Conservation (phyloP, 2,329 filamentous ascomycete species). For the Huntiella moniliformis region DNA sequence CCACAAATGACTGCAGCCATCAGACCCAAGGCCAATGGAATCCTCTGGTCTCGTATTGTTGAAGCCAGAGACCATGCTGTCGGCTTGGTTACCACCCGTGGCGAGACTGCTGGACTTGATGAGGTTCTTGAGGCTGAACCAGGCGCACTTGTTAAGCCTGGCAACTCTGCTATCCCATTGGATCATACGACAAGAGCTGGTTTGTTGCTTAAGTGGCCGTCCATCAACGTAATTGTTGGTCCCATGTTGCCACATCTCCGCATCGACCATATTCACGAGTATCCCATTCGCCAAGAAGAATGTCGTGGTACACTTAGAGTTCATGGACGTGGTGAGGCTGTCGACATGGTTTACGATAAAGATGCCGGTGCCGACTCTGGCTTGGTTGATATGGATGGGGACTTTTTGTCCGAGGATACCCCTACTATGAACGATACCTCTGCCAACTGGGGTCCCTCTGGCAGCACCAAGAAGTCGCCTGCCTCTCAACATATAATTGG, state of each 20-base stretch:
- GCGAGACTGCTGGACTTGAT: conserved; percentile 15
- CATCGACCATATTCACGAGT: conserved; percentile 43
- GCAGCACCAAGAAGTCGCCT: not conserved
- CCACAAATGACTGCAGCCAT: too few species aligned
- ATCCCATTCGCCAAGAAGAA: conserved; percentile 60
- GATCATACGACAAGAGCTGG: conserved; percentile 87
- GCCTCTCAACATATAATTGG: conserved; percentile 1
- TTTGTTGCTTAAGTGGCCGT: conserved; percentile 54
- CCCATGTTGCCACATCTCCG: conserved; percentile 28
- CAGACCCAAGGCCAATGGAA: too few species aligned
- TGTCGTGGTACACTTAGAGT: conserved; percentile 54
- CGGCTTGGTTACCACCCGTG: too few species aligned
- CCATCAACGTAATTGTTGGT: conserved; percentile 45
- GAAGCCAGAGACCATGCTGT: too few species aligned
- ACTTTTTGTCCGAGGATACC: conserved; percentile 28
- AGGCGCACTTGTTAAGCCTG: conserved; percentile 32
- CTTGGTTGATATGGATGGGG: conserved; percentile 26
- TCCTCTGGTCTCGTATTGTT: too few species aligned
- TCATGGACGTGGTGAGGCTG: conserved; percentile 57
- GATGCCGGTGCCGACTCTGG: conserved; percentile 14
- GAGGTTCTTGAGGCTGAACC: conserved; percentile 33
- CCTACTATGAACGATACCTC: conserved; percentile 30
- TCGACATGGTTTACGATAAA: conserved; percentile 15
- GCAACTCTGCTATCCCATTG: conserved; percentile 53
- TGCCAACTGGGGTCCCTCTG: conserved; percentile 30